Evolutionary conservation across 2,329 filamentous ascomycete genomes (phyloP), one percentile per base, ranked within the genome.

Genomic region (Xylaria sp.): DNA sequence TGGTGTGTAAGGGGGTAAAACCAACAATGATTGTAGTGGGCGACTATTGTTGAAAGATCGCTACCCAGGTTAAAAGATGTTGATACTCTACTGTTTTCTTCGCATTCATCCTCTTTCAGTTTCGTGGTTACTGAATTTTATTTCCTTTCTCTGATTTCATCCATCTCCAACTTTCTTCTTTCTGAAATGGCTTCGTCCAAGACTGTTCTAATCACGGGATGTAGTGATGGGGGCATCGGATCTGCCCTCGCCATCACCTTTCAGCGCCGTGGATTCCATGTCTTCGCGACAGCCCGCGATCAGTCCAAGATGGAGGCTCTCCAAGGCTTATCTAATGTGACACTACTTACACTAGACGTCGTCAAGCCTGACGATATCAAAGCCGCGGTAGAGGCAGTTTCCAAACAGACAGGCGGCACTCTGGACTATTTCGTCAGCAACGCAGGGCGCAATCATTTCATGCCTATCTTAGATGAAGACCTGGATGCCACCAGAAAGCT

Each of bases 121-220:
- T 25, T 25, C 23, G 3, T 25, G 3, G 23, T 25, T 25, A 1
- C 23, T 3, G 3, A 3, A 3, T 3, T 25, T 25, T 25, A 25
- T 25, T 25, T n/a, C n/a, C n/a, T n/a, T n/a, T n/a, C n/a, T n/a
- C n/a, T n/a, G n/a, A n/a, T n/a, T n/a, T 15, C 39, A 44, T 44
- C 12, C 15, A 20, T 46, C 44, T 46, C 18, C 8, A 46, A 46
- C 13, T n/a, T 8, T 46, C 2, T 28, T 28, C 28, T 51, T 13
- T 10, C 10, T 25, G 20, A 51, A 5, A 51, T 51, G 48, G 48
- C n/a, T 6, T 12, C 9, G 9, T 6, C 3, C 46, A 61, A 74
- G 63, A 77, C 69, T 6, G 75, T 76, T 54, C 72, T 78, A 12
- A 77, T 78, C 41, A 78, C 77, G 3, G 76, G 76, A 32, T 77